Base-by-base conservation (phyloP, 2,329 filamentous ascomycete genomes). In the Ophiostoma angusticollis region DNA sequence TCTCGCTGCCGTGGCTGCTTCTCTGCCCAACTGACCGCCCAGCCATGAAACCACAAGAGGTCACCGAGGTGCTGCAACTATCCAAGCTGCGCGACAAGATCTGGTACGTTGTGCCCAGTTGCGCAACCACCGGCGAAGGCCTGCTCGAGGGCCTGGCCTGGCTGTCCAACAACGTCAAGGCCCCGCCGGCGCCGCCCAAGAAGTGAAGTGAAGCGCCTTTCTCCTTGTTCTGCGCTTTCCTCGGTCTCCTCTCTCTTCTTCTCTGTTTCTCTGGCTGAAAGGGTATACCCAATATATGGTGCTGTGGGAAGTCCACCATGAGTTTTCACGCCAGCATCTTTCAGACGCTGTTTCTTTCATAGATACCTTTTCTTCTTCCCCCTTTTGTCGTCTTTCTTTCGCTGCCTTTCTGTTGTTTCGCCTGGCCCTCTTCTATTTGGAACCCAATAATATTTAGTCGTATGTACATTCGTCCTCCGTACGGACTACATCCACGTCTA, bases 81-180 rank as follows among this genome's bases (percentile, higher is more conserved):
- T 74, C 69, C 50, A 80, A 82, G 56, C 68, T 89, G 50, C 86
- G 82, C 63, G 81, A 87, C 57, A 84, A 82, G 67, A 72, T 84
- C 56, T 89, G 81, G 82, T 85, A 81, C 58, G 83, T 89, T 45
- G 80, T 84, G 53, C 83, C 84, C 37, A 85, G 80, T 61, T 84
- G 82, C 56, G 84, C 84, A 39, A 87, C 80, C 22, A 81, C 80
- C 14, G 83, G 83, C 43, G 83, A 86, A 56, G 83, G 84, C 52
- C 69, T 91, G 43, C 72, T 85, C 49, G 83, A 89, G 61, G 84
- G 84, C 49, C 64, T 91, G 56, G 80, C 78, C 39, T 87, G 83
- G 83, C 68, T 89, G 49, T 85, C 80, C 48, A 84, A 84, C 63
- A 87, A 86, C 56, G 79, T 87, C 63, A 87, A 87, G 65, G 64